Evolutionary conservation across 2,329 filamentous ascomycete genomes (phyloP).

Genomic region (Tolypocladium sp.): DNA sequence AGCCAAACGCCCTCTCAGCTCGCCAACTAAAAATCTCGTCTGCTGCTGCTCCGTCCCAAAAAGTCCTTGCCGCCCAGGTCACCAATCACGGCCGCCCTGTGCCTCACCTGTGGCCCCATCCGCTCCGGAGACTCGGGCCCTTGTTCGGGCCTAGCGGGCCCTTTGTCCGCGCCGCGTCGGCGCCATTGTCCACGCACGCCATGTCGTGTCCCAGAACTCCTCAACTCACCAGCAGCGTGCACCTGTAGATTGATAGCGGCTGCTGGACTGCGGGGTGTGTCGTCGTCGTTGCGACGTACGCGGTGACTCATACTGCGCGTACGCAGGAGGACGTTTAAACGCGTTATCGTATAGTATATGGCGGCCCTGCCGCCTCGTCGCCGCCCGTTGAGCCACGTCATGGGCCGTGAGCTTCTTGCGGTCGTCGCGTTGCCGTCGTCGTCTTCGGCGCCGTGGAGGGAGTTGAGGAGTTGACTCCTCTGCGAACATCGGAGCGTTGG

Average conservation of each 20-base stretch:
- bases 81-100: neutral
- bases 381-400: neutral
- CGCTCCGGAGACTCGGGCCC: neutral
- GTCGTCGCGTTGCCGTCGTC: neutral
- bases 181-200: conserved; percentile 3
- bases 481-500: neutral
- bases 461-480: neutral
- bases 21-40: neutral
- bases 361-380: neutral
- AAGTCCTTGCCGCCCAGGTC: neutral
- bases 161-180: conserved; percentile 3
- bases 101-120: neutral
- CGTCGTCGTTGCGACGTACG: neutral
- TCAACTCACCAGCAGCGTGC: no score
- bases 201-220: neutral
- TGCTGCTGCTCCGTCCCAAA: neutral
- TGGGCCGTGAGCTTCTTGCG: neutral
- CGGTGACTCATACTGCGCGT: neutral
- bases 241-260: neutral
- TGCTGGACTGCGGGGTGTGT: neutral
- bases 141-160: conserved; percentile 2
- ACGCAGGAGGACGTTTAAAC: neutral
- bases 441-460: neutral
- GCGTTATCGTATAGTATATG: neutral
- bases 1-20: neutral